phyloP scores from a whole-genome alignment of 208 protist species.

The Acanthamoeba lenticulata region DNA sequence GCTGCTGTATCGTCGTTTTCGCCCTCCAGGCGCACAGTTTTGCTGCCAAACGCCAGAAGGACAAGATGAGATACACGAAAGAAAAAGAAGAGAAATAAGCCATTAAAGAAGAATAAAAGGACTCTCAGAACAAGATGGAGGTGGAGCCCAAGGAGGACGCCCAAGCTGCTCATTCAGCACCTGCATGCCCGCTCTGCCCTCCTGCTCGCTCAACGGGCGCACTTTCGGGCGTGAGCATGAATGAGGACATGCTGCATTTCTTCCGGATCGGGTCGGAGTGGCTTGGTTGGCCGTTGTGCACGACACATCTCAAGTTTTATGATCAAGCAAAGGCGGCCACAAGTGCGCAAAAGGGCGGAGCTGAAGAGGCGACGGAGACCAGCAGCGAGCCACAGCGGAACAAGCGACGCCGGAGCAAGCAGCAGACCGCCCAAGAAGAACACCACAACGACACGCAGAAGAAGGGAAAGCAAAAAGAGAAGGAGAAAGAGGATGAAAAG shows the following conservation, averaged over 20 bases:
- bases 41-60: too few species aligned
- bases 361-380: background rate
- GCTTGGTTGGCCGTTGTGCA: slow-evolving; percentile 6
- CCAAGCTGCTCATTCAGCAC: background rate
- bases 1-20: too few species aligned
- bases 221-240: background rate
- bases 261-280: background rate
- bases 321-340: background rate
- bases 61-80: too few species aligned
- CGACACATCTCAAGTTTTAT: background rate
- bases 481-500: background rate
- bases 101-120: too few species aligned
- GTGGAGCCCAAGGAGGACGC: background rate
- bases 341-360: background rate
- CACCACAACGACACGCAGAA: too few species aligned
- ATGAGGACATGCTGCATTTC: background rate
- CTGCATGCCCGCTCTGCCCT: background rate
- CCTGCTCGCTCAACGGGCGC: background rate
- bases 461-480: too few species aligned
- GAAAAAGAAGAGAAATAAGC: too few species aligned
- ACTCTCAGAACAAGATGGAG: too few species aligned
- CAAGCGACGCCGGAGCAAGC: too few species aligned
- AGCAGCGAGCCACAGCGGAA: too few species aligned
- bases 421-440: too few species aligned
- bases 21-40: too few species aligned